Evolutionary conservation across 495 filamentous ascomycete genomes (phyloP).

Genomic region (Corynascus novoguineensis): DNA sequence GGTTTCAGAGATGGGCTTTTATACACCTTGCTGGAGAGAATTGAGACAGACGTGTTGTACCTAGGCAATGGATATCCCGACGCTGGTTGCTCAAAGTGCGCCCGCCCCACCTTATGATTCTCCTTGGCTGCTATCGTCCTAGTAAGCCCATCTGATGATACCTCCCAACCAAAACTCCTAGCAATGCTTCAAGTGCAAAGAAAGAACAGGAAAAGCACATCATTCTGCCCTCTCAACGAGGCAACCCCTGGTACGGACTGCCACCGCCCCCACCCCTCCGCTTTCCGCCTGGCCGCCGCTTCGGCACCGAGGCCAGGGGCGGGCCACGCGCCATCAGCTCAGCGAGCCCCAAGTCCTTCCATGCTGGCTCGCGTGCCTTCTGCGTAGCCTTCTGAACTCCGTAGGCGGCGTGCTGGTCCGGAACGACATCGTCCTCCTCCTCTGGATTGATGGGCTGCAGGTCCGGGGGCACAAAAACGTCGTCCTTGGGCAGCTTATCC

Average conservation of each 20-base stretch:
- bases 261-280: conserved; percentile 10
- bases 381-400: conserved; percentile 85
- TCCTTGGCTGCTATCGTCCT: background rate
- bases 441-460: conserved; percentile 92
- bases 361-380: conserved; percentile 62
- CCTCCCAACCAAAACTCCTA: conserved; percentile 6
- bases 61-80: background rate
- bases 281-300: conserved; percentile 8
- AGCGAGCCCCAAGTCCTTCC: conserved; percentile 79
- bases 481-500: conserved; percentile 61
- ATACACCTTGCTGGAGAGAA: background rate
- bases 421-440: conserved; percentile 96
- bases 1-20: background rate
- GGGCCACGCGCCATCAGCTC: conserved; percentile 59
- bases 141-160: background rate
- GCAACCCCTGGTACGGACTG: conserved; percentile 36
- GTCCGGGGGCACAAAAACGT: conserved; percentile 84
- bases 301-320: conserved; percentile 13
- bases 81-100: background rate
- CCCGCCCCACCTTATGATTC: background rate
- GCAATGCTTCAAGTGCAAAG: conserved; percentile 3
- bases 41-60: background rate
- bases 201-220: background rate
- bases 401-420: conserved; percentile 95
- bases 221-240: conserved; percentile 32